Percentiles rank a stretch among this genome's conserved stretches.
Conservation (phyloP, 257 asterid species). For the Schizonepeta tenuifolia region DNA sequence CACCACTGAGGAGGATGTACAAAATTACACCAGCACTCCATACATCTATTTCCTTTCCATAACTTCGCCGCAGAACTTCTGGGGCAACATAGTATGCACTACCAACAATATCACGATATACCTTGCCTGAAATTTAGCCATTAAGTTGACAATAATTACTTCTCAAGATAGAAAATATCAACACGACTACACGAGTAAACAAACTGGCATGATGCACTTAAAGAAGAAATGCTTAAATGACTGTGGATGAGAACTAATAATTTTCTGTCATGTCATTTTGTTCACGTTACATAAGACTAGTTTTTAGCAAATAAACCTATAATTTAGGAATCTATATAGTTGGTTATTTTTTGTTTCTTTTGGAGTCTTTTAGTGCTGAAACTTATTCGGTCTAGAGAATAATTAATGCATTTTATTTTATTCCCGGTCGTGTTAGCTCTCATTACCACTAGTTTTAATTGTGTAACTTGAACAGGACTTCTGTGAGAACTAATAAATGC, state of each 20-base stretch:
- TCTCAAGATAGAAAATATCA: conserved; percentile 5
- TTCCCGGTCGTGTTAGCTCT: neutral
- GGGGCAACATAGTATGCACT: conserved; percentile 96
- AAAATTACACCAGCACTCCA: conserved; percentile 97
- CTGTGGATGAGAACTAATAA: neutral
- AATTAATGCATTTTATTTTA: neutral
- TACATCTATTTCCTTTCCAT: conserved; percentile 83
- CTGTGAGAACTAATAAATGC: neutral
- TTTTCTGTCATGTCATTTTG: no score
- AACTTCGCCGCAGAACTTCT: conserved; percentile 74
- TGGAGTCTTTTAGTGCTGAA: neutral
- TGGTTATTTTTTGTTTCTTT: neutral
- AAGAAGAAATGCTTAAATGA: neutral
- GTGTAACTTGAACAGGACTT: conserved; percentile 1
- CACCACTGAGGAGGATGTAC: conserved; percentile 87
- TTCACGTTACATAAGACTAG: no score
- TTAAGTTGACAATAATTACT: conserved; percentile 2
- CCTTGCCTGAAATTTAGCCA: conserved; percentile 57
- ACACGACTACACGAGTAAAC: neutral
- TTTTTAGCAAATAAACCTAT: no score
- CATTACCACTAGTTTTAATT: neutral
- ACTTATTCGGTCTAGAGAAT: neutral
- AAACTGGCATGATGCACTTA: neutral
- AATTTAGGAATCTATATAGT: neutral
- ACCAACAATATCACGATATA: conserved; percentile 83